Evolutionary conservation across 1,139 yeast genomes (phyloP).

Genomic region (Kluyveromyces sp.): DNA sequence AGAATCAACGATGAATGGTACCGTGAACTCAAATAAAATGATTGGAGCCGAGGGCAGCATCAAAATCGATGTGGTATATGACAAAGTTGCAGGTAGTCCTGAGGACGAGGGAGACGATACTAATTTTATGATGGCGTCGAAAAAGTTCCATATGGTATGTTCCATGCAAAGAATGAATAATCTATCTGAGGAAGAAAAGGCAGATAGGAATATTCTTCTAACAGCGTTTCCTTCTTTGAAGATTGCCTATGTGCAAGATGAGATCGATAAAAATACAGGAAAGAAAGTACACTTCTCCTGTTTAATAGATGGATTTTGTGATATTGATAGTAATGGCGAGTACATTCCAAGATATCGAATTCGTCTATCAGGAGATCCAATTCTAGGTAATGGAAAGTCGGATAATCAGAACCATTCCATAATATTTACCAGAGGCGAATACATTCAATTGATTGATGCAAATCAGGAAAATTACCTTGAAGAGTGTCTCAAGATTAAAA

Average conservation of each 20-base stretch:
- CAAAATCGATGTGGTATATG: background rate
- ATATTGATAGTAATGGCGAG: constrained; percentile 56
- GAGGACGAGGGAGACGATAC: constrained; percentile 47
- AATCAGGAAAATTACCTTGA: constrained; percentile 70
- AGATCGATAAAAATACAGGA: constrained; percentile 53
- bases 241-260: constrained; percentile 66
- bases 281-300: constrained; percentile 61
- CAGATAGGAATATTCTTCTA: constrained; percentile 61
- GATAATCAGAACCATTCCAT: constrained; percentile 69
- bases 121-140: constrained; percentile 34
- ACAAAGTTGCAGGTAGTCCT: background rate
- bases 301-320: constrained; percentile 67
- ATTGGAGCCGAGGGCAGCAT: background rate
- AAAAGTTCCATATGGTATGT: constrained; percentile 66
- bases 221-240: constrained; percentile 70
- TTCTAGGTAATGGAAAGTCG: constrained; percentile 71
- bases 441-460: constrained; percentile 67
- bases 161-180: constrained; percentile 69
- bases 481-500: constrained; percentile 68
- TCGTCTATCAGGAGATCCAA: constrained; percentile 68
- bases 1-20: constrained; percentile 57
- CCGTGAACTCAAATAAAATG: constrained; percentile 28
- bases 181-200: constrained; percentile 60
- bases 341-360: constrained; percentile 67
- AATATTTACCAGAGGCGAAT: constrained; percentile 69